Evolutionary conservation across 148 eudicot genomes (phyloP).

Genomic region (Persicaria tinctoria): DNA sequence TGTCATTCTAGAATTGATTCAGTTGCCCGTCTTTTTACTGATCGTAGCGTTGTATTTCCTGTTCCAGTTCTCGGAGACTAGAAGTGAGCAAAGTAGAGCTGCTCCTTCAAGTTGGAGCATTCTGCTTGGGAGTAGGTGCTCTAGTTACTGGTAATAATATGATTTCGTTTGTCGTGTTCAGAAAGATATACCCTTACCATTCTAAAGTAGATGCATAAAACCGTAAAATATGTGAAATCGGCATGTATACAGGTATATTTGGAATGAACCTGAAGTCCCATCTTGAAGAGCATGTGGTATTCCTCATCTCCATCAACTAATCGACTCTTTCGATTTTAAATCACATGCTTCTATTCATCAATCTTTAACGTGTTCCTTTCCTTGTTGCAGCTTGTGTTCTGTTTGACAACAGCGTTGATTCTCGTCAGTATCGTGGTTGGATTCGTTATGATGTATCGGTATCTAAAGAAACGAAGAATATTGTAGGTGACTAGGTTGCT

Average conservation of each 20-base stretch:
- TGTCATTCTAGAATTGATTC: neutral
- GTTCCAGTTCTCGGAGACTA: slow-evolving; percentile 84
- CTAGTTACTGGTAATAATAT: slow-evolving; percentile 53
- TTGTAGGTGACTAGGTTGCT: slow-evolving; percentile 23
- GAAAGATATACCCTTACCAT: neutral
- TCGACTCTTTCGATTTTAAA: neutral
- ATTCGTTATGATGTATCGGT: slow-evolving; percentile 62
- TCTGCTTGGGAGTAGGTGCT: slow-evolving; percentile 81
- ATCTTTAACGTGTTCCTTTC: neutral
- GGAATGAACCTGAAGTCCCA: slow-evolving; percentile 97
- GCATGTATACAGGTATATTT: slow-evolving; percentile 62
- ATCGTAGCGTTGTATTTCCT: neutral
- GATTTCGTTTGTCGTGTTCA: neutral
- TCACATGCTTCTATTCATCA: neutral
- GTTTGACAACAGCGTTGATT: slow-evolving; percentile 82
- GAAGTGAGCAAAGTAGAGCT: slow-evolving; percentile 95
- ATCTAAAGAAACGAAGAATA: slow-evolving; percentile 73
- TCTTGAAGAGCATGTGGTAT: slow-evolving; percentile 87
- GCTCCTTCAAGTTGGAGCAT: slow-evolving; percentile 95
- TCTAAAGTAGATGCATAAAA: neutral
- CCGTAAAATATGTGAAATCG: neutral
- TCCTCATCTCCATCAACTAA: neutral
- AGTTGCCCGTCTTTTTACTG: no score
- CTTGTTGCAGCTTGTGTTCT: slow-evolving; percentile 68
- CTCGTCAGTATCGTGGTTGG: slow-evolving; percentile 62